These are phyloP conservation scores for Nyssa sinensis DNA, from an alignment of 148 eudicot species.

Conservation along the genomic window DNA sequence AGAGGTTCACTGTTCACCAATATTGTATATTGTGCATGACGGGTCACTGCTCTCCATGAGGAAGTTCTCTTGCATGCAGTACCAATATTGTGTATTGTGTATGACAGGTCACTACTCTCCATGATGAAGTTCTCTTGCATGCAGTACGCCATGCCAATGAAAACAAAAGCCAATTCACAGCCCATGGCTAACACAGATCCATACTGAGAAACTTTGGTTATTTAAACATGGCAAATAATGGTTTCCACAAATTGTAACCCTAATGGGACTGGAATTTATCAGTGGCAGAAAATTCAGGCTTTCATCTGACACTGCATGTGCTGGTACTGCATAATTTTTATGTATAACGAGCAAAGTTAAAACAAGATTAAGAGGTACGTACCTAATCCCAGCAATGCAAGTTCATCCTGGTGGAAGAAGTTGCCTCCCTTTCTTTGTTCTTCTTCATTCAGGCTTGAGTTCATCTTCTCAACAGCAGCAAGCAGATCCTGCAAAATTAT, in stretches of 20 bases:
- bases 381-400: constrained; percentile 70
- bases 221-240: not conserved
- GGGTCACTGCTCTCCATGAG: not conserved
- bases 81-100: no score
- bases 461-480: constrained; percentile 68
- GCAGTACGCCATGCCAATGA: no score
- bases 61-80: not conserved
- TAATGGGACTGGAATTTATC: no score
- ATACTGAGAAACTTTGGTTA: no score
- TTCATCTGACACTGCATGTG: not conserved
- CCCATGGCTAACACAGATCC: no score
- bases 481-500: constrained; percentile 55
- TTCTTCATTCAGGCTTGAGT: constrained; percentile 37
- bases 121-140: not conserved
- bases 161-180: no score
- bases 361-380: constrained; percentile 12
- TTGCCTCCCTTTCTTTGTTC: constrained; percentile 25
- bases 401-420: constrained; percentile 64
- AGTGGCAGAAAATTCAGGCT: not conserved
- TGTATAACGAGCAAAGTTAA: not conserved
- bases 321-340: no score
- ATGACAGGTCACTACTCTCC: not conserved
- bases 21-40: not conserved
- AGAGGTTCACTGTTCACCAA: not conserved
- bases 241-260: not conserved